Base-by-base conservation (phyloP, 192 early-diverging fungal species). In the Powellomyces hirtus region DNA sequence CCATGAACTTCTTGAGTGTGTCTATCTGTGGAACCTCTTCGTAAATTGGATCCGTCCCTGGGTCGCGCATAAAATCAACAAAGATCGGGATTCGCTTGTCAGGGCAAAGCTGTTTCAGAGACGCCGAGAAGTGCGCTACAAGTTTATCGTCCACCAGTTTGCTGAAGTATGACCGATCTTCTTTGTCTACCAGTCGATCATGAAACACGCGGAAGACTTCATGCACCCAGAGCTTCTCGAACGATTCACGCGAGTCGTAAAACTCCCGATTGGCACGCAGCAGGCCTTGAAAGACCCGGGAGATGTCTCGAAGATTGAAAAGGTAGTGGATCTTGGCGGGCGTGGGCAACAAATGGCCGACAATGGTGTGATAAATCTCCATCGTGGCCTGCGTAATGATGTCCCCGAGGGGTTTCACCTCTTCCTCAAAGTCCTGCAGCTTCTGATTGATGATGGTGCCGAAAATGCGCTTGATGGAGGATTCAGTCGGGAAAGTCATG, bases 231-330 rank as follows among this genome's bases (percentile, higher is more conserved):
- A 86, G 79, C 64, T 86, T 86, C 38, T 68, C 70, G 13, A 86
- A 68, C 0, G 71, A 66, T 30, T 85, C 82, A 4, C 74, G 53
- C 16, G 84, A 80, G 53, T 86, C 84, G 55, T 75, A 80, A 46
- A 82, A 85, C 30, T 86, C 83, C 18, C 63, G 59, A 62, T 81
- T 79, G n/a, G 83, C 77, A 20, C 82, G 68, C 38, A 85, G 62
- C 6, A 86, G 49, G 18, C 84, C 84, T 70, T 86, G 84, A 58
- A 86, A 84, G 13, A 86, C 84, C 55, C 85, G 83, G 27, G 82
- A 84, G 33, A 86, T 82, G 46, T 86, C 84, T 4, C 84, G 65
- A 38, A 86, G 63, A 63, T 86, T 86, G 75, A 86, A 86, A 11
- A 83, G 63, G 53, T 86, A 86, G 59, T 86, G 84, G 29, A 84